Evolutionary conservation across 2,329 filamentous ascomycete genomes (phyloP).

Genomic region (Trichoderma lentiforme): DNA sequence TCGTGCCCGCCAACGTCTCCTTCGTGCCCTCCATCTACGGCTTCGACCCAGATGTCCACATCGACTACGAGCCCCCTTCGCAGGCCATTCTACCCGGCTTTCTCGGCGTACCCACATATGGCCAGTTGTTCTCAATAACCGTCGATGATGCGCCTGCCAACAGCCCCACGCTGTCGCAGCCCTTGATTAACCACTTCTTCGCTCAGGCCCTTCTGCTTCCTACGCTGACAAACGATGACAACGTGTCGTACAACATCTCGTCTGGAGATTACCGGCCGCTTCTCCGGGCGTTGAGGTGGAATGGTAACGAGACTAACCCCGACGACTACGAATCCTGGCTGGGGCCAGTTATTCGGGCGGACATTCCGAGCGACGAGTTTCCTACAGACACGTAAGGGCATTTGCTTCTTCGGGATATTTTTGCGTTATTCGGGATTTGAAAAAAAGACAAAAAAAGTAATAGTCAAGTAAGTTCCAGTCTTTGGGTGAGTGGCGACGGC

Average conservation of each 20-base stretch:
- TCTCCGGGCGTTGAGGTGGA: background rate
- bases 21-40: background rate
- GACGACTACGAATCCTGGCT: constrained; percentile 7
- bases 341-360: background rate
- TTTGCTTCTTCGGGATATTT: background rate
- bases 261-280: constrained; percentile 12
- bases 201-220: background rate
- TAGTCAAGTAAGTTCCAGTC: background rate
- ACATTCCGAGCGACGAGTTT: background rate
- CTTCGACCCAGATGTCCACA: background rate
- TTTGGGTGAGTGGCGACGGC: background rate
- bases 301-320: background rate
- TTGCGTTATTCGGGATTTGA: background rate
- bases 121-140: background rate
- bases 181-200: background rate
- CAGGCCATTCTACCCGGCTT: background rate
- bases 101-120: background rate
- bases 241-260: background rate
- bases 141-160: background rate
- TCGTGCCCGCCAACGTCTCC: background rate
- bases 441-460: background rate
- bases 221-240: constrained; percentile 1
- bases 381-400: background rate
- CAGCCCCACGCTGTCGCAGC: background rate
- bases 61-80: background rate